Base-by-base conservation (phyloP, 148 eudicot genomes). In the Chenopodium album region DNA sequence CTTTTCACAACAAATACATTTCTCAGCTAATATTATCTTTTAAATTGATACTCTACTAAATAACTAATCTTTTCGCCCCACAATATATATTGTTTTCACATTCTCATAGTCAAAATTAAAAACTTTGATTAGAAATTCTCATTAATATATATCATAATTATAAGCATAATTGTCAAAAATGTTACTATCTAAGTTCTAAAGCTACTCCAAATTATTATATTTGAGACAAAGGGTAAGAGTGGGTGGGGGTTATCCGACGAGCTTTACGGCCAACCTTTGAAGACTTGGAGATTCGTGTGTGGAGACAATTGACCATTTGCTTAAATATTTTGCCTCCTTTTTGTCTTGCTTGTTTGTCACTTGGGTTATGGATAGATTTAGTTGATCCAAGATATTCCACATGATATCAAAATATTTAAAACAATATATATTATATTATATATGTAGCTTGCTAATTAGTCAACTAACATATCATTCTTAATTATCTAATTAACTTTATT, bases 261-360 rank as follows among this genome's bases (percentile, higher is more conserved):
- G 19, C 81, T 79, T 31, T 32, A 6, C 16, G 75, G 81, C 81
- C 81, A 79, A 54, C 50, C 62, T 23, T 34, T 69, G 4, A 70
- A 54, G 75, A 70, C 75, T 47, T 10, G 32, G 48, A 59, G n/a
- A 34, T 31, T 75, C 28, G 48, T 66, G 19, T 29, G 37, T 73
- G 28, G 22, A 68, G 73, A 76, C 54, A 73, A 62, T 68, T 68
- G 75, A 63, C 79, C 71, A 59, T 82, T 60, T 76, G 54, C 68
- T 63, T 6, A 52, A 59, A 70, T 71, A 54, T 52, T 48, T 22
- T 73, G 76, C 76, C 44, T 23, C 69, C 50, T 44, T 62, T 63
- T 67, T 82, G 76, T 70, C 32, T 71, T 82, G 76, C 76, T 70
- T 82, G 81, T 78, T 71, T 82, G 72, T 47, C 62, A 47, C 26